phyloP scores from a whole-genome alignment of 768 basidiomycete species.

The Suillus cothurnatus region DNA sequence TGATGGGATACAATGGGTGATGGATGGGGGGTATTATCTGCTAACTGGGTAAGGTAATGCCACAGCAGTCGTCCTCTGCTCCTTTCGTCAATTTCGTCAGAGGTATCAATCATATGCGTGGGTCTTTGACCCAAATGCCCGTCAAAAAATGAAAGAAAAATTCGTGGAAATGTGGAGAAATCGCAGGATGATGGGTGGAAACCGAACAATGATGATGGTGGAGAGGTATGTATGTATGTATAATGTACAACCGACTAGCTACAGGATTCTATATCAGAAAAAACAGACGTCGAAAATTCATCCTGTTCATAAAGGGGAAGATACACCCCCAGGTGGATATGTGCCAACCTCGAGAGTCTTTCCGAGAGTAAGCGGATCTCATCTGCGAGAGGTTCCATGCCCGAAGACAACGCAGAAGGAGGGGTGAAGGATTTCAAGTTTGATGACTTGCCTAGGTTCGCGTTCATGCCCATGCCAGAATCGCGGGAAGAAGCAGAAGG shows the following conservation, averaged over 20 bases:
- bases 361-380: constrained; percentile 70
- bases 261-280: background rate
- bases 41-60: constrained; percentile 1
- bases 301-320: constrained; percentile 75
- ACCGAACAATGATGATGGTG: background rate
- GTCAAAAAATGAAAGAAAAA: constrained; percentile 10
- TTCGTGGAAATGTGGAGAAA: background rate
- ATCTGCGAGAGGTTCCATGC: constrained; percentile 71
- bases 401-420: constrained; percentile 41
- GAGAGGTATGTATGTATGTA: constrained; percentile 5
- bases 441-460: constrained; percentile 30
- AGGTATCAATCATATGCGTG: constrained; percentile 1
- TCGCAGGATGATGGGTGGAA: background rate
- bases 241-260: constrained; percentile 6
- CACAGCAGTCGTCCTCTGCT: background rate
- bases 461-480: constrained; percentile 24
- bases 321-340: constrained; percentile 77
- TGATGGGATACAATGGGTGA: background rate
- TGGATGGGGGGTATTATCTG: constrained; percentile 5
- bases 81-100: constrained; percentile 4
- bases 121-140: background rate
- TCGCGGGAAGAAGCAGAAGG: constrained; percentile 40
- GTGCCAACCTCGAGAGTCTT: constrained; percentile 69
- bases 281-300: constrained; percentile 43
- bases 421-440: constrained; percentile 20